A percentile compares a stretch with the other conserved stretches of the same genome.
Evolutionary conservation across 768 basidiomycete genomes (phyloP).

Genomic region (Hygrophoropsis aurantiaca): DNA sequence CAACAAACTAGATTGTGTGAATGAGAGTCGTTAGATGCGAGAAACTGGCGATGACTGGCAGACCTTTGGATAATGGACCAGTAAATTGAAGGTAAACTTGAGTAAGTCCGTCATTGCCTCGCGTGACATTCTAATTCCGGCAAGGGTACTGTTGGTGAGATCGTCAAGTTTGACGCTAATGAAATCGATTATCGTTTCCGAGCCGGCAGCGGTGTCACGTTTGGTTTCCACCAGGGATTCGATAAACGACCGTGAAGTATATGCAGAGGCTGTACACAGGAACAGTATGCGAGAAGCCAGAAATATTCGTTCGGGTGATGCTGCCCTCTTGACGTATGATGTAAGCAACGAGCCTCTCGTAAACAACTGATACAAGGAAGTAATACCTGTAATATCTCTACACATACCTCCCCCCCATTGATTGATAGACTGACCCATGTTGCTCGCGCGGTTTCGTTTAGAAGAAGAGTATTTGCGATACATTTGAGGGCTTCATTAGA

Average conservation of each 20-base stretch:
- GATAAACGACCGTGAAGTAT: constrained; percentile 46
- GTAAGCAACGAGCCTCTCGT: no score
- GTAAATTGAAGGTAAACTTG: constrained; percentile 81
- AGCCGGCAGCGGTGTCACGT: constrained; percentile 39
- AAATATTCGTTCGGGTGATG: constrained; percentile 63
- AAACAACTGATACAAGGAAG: constrained; percentile 16
- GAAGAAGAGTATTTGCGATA: constrained; percentile 77
- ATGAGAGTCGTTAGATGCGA: background rate
- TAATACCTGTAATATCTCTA: constrained; percentile 58
- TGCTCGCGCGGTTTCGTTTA: constrained; percentile 60
- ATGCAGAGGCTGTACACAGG: constrained; percentile 58
- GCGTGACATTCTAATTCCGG: constrained; percentile 52
- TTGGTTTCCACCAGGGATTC: constrained; percentile 66
- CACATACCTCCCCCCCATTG: constrained; percentile 57
- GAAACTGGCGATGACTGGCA: constrained; percentile 8
- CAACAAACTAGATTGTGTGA: constrained; percentile 30
- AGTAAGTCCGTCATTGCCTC: constrained; percentile 83
- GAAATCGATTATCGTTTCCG: constrained; percentile 58
- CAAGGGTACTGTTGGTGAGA: constrained; percentile 47
- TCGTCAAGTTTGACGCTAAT: constrained; percentile 61
- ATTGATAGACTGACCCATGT: constrained; percentile 59
- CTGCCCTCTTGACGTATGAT: constrained; percentile 74
- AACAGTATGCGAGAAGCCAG: constrained; percentile 77
- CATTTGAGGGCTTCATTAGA: constrained; percentile 71
- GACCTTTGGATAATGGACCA: constrained; percentile 81